Percentiles rank a stretch among this genome's conserved stretches.
These are phyloP conservation scores for Berkeleyomyces rouxiae DNA, from an alignment of 2,329 filamentous ascomycete genomes.

Conservation along the genomic window DNA sequence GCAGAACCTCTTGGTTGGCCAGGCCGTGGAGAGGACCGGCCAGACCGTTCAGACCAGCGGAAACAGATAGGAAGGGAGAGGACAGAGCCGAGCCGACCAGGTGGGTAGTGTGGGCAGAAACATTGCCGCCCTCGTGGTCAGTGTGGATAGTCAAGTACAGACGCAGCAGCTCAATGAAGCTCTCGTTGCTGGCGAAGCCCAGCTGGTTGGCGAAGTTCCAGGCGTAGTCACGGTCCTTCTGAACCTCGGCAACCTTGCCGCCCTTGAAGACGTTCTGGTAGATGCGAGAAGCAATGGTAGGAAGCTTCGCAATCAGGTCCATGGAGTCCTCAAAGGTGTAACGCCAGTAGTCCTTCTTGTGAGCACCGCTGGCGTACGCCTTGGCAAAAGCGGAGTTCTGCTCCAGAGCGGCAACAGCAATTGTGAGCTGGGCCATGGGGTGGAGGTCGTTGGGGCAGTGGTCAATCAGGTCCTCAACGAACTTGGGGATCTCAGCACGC, in stretches of 20 bases:
- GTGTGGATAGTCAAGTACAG: constrained; percentile 99
- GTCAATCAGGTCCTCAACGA: constrained; percentile 98
- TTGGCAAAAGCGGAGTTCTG: constrained; percentile 95
- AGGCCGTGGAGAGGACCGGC: constrained; percentile 96
- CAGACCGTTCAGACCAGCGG: constrained; percentile 93
- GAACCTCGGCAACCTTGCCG: constrained; percentile 85
- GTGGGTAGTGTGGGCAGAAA: constrained; percentile 96
- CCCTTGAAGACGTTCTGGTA: constrained; percentile 99
- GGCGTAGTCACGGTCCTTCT: constrained; percentile 98
- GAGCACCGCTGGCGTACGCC: constrained; percentile 96
- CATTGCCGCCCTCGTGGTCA: constrained; percentile 98
- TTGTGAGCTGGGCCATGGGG: constrained; percentile 98
- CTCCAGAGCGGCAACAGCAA: constrained; percentile 95
- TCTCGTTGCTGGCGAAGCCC: constrained; percentile 82
- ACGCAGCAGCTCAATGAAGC: constrained; percentile 97
- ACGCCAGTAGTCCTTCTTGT: constrained; percentile 99
- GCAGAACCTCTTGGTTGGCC: constrained; percentile 98
- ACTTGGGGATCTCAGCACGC: constrained; percentile 91
- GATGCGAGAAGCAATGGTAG: constrained; percentile 93
- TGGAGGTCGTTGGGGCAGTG: constrained; percentile 97
- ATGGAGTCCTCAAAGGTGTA: constrained; percentile 99
- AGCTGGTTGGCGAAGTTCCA: constrained; percentile 99
- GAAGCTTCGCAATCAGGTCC: constrained; percentile 98
- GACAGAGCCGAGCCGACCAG: constrained; percentile 90
- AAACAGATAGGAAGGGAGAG: constrained; percentile 92